Evolutionary conservation across 169 alveolate genomes (phyloP), one percentile per base, ranked within the genome.

Genomic region (Cystoisospora suis): DNA sequence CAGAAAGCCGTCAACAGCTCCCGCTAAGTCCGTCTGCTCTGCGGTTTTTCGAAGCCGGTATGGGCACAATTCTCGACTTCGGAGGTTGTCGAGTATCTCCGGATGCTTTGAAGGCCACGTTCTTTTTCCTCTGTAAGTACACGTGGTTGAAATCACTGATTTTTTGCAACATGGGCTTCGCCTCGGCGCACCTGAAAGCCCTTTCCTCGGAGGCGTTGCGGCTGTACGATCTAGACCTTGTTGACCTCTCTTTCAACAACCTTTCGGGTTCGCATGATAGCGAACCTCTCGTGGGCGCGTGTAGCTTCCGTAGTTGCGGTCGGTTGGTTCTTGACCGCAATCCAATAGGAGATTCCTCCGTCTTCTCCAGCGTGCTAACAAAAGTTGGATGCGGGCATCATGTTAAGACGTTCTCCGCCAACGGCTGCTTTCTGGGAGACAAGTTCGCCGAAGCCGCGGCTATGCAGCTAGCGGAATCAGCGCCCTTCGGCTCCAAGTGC

Each of bases 31-130:
- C 23, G 83, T 23, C 42, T 34, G 83, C 83, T 12, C n/a, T 72
- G 27, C 83, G 56, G 17, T 72, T 72, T 17, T 72, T 72, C 32
- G 58, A 72, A 40, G 38, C 34, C n/a, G 23, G 56, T 40, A 53
- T 6, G 53, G 83, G 83, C 23, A 40, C 56, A 4, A 12, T 6
- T 38, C 45, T 72, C 36, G 83, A 72, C 83, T 72, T 72, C 23
- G 58, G 83, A 9, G 83, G 83, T 9, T 72, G 53, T 56, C 56
- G 58, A 2, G 83, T 38, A 17, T 72, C 83, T 36, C 83, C 83
- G 23, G 45, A 4, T n/a, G 83, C 42, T 12, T 56, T 72, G 83
- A 34, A 38, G 53, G 53, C 83, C 38, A 38, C 32, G 7, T 72
- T 72, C 53, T 34, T 7, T 38, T 72, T 38, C 32, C 20, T 72